A percentile compares a stretch with the other conserved stretches of the same genome.
Conservation (phyloP, 2,329 filamentous ascomycete species). For the Herpomyces periplanetae region DNA sequence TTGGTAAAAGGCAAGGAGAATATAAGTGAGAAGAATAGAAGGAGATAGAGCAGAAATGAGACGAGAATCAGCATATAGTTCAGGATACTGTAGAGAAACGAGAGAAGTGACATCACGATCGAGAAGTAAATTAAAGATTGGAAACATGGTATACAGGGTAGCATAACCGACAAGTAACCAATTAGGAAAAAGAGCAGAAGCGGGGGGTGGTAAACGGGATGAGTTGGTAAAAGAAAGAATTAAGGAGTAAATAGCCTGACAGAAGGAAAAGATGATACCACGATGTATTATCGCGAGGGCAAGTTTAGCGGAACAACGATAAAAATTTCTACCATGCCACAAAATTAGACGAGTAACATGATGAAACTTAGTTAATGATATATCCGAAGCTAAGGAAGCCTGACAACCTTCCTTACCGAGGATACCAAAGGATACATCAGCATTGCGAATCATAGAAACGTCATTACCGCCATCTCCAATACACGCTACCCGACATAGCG, state of each 20-base stretch:
- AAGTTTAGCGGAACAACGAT: slow-evolving; percentile 77
- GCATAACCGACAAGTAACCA: slow-evolving; percentile 92
- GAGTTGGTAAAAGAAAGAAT: background rate
- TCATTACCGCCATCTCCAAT: slow-evolving; percentile 96
- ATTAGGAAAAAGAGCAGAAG: slow-evolving; percentile 18
- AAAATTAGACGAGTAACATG: slow-evolving; percentile 88
- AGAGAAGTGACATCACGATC: slow-evolving; percentile 84
- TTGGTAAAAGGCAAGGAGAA: too few relatives aligned
- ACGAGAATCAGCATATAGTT: slow-evolving; percentile 96
- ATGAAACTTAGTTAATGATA: slow-evolving; percentile 76
- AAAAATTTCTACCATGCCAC: slow-evolving; percentile 90
- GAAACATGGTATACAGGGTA: slow-evolving; percentile 69
- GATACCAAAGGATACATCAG: slow-evolving; percentile 86
- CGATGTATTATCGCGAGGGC: slow-evolving; percentile 95
- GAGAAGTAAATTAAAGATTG: slow-evolving; percentile 66
- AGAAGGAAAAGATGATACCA: slow-evolving; percentile 71
- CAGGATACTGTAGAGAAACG: slow-evolving; percentile 71
- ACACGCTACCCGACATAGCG: slow-evolving; percentile 78
- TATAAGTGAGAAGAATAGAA: too few relatives aligned
- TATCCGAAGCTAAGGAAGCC: slow-evolving; percentile 74
- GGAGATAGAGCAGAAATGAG: too few relatives aligned
- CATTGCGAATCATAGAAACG: slow-evolving; percentile 94
- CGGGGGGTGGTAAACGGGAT: slow-evolving; percentile 4
- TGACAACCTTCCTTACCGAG: slow-evolving; percentile 91
- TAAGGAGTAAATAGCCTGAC: slow-evolving; percentile 47